Base-by-base conservation (phyloP, 768 basidiomycete species). In the Coprinopsis marcescibilis region DNA sequence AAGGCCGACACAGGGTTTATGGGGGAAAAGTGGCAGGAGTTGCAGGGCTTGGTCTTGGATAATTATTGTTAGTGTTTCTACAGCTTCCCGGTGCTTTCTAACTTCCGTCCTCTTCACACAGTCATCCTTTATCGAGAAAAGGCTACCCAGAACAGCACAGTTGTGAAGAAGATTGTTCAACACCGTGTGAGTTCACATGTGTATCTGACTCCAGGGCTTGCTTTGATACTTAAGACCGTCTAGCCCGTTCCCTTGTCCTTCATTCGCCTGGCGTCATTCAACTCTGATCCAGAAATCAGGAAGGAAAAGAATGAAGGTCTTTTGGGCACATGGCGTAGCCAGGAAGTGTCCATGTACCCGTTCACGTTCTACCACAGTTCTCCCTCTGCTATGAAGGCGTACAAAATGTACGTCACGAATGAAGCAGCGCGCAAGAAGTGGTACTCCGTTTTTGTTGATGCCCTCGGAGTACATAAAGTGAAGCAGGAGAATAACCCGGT, bases 191-290 rank as follows among this genome's bases (percentile, higher is more conserved):
- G 81, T 14, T 40, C 29, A 14, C 3, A 13, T 8, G 3, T 25
- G 12, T 35, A 5, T n/a, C 6, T 30, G n/a, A 6, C 5, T 32
- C 23, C 35, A 13, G 27, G 21, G 12, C 27, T n/a, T 27, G 11
- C 15, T 32, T 6, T 46, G 21, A 39, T 24, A 40, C 29, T 14
- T 15, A 21, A 33, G 4, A 15, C 40, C 2, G 24, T 15, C 52
- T n/a, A 91, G 89, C 89, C 89, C 23, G 76, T 92, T 45, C 84
- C 88, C 3, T 65, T 92, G 2, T 82, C 85, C 29, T 90, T 82
- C 52, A 74, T 92, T n/a, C 79, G 78, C 14, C 70, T 90, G 6
- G 87, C 76, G 23, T 65, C 73, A 13, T 92, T 91, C 58, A 68
- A 72, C 15, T 69, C 59, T 1, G 67, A 76, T 4, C 66, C 79